Evolutionary conservation across 257 asterid genomes (phyloP).

Genomic region (Asclepias syriaca): DNA sequence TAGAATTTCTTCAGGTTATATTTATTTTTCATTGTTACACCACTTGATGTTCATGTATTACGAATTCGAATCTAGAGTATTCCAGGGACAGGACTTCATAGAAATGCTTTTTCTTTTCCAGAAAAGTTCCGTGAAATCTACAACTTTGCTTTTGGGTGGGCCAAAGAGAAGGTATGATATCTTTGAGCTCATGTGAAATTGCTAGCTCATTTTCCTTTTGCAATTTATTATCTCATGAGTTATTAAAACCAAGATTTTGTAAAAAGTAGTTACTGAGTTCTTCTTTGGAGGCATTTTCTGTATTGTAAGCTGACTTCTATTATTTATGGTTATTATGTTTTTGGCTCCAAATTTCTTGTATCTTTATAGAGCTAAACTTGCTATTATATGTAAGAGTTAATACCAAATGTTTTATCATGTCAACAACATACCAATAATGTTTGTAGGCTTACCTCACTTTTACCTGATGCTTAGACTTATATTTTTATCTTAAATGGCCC

Average conservation of each 20-base stretch:
- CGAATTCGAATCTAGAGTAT: background rate
- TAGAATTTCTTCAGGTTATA: background rate
- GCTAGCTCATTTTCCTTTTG: background rate
- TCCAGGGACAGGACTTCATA: background rate
- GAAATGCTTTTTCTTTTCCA: constrained; percentile 25
- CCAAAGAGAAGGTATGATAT: constrained; percentile 82
- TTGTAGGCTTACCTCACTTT: background rate
- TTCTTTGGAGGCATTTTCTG: background rate
- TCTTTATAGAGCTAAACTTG: background rate
- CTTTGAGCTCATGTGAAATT: background rate
- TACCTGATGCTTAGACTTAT: background rate
- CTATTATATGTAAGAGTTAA: background rate
- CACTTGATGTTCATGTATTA: background rate
- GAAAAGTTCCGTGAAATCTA: constrained; percentile 90
- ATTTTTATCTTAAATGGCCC: background rate
- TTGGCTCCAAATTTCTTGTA: background rate
- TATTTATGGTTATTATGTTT: background rate
- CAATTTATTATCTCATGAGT: background rate
- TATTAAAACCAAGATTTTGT: background rate
- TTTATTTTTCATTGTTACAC: background rate
- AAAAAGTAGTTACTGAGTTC: background rate
- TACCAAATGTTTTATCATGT: background rate
- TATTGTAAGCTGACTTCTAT: background rate
- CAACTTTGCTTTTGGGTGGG: constrained; percentile 98
- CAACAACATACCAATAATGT: background rate